Evolutionary conservation across 176 grass and related monocot species (phyloP), one percentile per base, ranked within the genome.

Genomic region (Bromus sterilis): DNA sequence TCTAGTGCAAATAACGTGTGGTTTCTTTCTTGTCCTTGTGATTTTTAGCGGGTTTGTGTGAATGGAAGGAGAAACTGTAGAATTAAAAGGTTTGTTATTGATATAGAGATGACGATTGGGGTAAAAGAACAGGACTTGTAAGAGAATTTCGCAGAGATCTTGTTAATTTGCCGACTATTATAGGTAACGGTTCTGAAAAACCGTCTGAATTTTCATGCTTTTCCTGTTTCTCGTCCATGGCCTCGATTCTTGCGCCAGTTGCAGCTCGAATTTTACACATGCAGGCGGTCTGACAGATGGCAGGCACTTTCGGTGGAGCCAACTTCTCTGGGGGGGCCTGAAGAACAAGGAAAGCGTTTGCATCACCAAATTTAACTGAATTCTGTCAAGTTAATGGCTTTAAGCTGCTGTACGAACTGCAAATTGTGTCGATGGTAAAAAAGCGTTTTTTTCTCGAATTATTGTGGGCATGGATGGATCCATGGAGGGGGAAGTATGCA

Each of bases 51-150:
- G 29, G 57, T 56, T 48, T 66, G 83, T 25, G 83, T 86, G 66
- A 77, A 75, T 74, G 62, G 66, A 77, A 75, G 79, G 62, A 74
- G 58, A 90, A 90, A 78, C 3, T 83, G 88, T 86, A 90, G 74
- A 78, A 79, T 79, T 51, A 62, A 31, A 83, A 78, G 10, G 25
- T 4, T 51, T 9, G 53, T 4, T 34, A 43, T 78, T 80, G 46
- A 81, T 85, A 89, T 80, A 85, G 35, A 16, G 57, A 40, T 40
- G 60, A 59, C n/a, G 74, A 18, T 44, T 71, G 30, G 15, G 55
- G 9, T n/a, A 77, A 60, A 41, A 11, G 37, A 63, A 33, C 53
- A 43, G 26, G 13, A 74, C 12, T 33, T 90, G 83, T 79, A 90
- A 82, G 44, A 72, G 66, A 83, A 79, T 86, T 86, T 78, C 82